Evolutionary conservation across 257 asterid genomes (phyloP).

Genomic region (Nicotiana paniculata): DNA sequence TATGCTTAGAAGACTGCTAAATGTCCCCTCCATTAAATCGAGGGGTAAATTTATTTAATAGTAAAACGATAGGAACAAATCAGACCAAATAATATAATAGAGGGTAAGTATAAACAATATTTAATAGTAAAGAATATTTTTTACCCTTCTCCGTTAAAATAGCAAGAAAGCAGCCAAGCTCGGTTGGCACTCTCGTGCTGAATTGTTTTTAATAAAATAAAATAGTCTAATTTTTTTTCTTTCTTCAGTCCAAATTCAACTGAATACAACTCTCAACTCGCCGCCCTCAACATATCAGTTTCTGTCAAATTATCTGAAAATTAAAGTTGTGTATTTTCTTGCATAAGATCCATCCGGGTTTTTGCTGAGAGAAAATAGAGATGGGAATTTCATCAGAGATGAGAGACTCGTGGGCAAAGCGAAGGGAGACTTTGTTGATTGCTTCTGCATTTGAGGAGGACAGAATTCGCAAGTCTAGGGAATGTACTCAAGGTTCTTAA

Average conservation of each 20-base stretch:
- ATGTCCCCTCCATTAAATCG: too few relatives aligned
- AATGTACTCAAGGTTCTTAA: slow-evolving; percentile 32
- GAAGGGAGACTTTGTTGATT: slow-evolving; percentile 21
- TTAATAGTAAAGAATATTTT: too few relatives aligned
- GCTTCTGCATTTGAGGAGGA: slow-evolving; percentile 34
- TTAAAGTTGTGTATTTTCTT: not conserved
- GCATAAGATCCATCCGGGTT: not conserved
- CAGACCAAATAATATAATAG: too few relatives aligned
- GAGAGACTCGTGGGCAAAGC: slow-evolving; percentile 4
- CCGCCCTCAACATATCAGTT: not conserved
- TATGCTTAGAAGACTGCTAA: too few relatives aligned
- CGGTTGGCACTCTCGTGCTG: too few relatives aligned
- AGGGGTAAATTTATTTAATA: too few relatives aligned
- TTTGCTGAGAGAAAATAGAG: not conserved
- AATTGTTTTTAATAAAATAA: too few relatives aligned
- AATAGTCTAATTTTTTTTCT: not conserved
- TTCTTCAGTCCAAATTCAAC: not conserved
- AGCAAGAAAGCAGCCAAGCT: too few relatives aligned
- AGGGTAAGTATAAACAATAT: too few relatives aligned
- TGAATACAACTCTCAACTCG: not conserved
- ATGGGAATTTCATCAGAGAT: slow-evolving; percentile 20
- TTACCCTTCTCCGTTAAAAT: too few relatives aligned
- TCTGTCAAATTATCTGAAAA: not conserved
- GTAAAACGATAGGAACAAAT: too few relatives aligned
- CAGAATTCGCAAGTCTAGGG: slow-evolving; percentile 25